Percentiles rank a stretch among this genome's conserved stretches.
Conservation (phyloP, 495 filamentous ascomycete species). For the Lophium mytilinum region DNA sequence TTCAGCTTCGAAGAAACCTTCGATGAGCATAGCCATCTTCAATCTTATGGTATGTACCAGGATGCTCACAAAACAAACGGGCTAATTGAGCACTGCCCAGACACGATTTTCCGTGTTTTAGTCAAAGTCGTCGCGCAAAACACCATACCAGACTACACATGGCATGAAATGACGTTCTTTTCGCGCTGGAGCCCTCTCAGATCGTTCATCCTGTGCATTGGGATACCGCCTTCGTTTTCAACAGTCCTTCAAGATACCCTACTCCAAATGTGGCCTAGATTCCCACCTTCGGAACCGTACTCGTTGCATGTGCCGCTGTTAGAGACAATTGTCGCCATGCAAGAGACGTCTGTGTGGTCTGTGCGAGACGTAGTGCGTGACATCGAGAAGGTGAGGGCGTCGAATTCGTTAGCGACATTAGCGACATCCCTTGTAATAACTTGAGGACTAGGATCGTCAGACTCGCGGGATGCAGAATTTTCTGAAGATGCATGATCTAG, state of each 20-base stretch:
- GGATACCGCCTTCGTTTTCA: neutral
- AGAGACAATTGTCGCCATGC: conserved; percentile 1
- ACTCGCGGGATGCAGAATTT: neutral
- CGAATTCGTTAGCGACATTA: neutral
- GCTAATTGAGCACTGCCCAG: neutral
- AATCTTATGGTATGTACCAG: neutral
- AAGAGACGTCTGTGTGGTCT: conserved; percentile 8
- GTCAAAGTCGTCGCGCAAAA: neutral
- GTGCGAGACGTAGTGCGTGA: conserved; percentile 5
- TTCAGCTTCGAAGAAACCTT: neutral
- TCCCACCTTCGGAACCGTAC: conserved; percentile 4
- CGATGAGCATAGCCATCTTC: neutral
- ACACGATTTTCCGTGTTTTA: neutral
- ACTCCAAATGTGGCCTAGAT: conserved; percentile 1
- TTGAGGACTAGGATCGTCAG: neutral
- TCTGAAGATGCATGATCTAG: conserved; percentile 1
- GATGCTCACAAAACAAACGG: neutral
- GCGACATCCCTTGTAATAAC: neutral
- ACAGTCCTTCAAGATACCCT: neutral
- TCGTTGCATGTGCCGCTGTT: conserved; percentile 10
- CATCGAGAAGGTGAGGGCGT: conserved; percentile 1
- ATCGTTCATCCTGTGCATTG: conserved; percentile 5
- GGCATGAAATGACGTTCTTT: conserved; percentile 11
- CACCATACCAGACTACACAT: neutral
- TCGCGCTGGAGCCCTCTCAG: neutral